These are phyloP conservation scores for Solanum clarkiae DNA, from an alignment of 257 asterid species.

Conservation along the genomic window DNA sequence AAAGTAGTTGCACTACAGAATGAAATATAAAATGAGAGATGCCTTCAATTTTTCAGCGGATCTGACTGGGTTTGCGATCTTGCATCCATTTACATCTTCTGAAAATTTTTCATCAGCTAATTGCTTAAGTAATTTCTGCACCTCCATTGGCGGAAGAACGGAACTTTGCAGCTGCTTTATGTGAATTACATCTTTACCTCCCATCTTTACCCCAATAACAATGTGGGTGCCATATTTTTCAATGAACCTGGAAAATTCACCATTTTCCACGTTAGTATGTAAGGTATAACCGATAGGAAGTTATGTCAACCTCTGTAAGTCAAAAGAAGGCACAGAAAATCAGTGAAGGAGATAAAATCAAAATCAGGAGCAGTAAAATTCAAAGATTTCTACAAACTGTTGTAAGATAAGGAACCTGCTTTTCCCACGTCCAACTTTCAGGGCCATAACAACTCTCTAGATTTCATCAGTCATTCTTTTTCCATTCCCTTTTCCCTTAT, in stretches of 20 bases:
- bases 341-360: background rate
- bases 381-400: background rate
- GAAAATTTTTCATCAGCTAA: slow-evolving; percentile 60
- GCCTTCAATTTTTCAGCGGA: slow-evolving; percentile 55
- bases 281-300: background rate
- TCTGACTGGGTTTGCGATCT: slow-evolving; percentile 13
- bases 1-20: background rate
- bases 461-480: background rate
- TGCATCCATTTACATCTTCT: slow-evolving; percentile 33
- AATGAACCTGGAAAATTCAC: slow-evolving; percentile 62
- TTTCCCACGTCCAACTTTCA: background rate
- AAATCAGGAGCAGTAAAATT: background rate
- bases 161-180: slow-evolving; percentile 85
- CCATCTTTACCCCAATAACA: slow-evolving; percentile 90
- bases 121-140: slow-evolving; percentile 78
- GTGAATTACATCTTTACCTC: slow-evolving; percentile 94
- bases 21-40: background rate
- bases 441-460: background rate
- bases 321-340: background rate
- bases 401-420: background rate
- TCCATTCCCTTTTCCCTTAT: background rate
- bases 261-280: background rate
- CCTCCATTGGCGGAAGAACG: slow-evolving; percentile 56
- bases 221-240: slow-evolving; percentile 91
- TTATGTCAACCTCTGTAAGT: background rate